phyloP scores from a whole-genome alignment of 805 yeast genomes.

The Hanseniaspora mollemarum region DNA sequence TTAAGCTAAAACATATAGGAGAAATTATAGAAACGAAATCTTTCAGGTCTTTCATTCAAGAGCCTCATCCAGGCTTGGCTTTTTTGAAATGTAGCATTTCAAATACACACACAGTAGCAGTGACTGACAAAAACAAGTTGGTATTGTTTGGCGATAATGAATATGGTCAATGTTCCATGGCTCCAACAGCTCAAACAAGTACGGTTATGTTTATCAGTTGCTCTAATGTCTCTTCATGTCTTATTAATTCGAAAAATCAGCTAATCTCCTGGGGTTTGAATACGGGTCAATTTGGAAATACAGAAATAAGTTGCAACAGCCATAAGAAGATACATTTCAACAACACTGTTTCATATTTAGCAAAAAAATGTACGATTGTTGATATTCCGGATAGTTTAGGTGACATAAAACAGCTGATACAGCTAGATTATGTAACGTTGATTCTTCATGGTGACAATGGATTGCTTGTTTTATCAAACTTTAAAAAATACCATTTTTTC shows the following conservation, averaged over 20 bases:
- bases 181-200: constrained; percentile 18
- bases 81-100: constrained; percentile 39
- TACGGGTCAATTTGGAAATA: constrained; percentile 64
- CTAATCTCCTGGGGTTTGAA: constrained; percentile 67
- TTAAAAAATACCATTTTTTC: constrained; percentile 44
- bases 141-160: constrained; percentile 73
- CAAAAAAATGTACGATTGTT: constrained; percentile 20
- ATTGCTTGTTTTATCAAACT: constrained; percentile 49
- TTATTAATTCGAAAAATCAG: constrained; percentile 41
- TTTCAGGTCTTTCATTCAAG: constrained; percentile 21
- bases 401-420: constrained; percentile 43
- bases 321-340: constrained; percentile 32
- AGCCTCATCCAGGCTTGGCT: constrained; percentile 22
- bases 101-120: constrained; percentile 55
- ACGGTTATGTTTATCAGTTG: constrained; percentile 38
- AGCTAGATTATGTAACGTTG: constrained; percentile 60
- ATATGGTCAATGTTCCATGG: constrained; percentile 39
- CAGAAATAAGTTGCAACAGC: constrained; percentile 32
- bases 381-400: constrained; percentile 20
- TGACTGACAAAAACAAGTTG: constrained; percentile 43
- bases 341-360: constrained; percentile 33
- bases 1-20: constrained; percentile 59
- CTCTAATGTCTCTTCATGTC: constrained; percentile 55
- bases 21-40: constrained; percentile 41
- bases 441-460: constrained; percentile 48